phyloP scores from a whole-genome alignment of 495 filamentous ascomycete genomes.

The Lasiosphaeria hispida region DNA sequence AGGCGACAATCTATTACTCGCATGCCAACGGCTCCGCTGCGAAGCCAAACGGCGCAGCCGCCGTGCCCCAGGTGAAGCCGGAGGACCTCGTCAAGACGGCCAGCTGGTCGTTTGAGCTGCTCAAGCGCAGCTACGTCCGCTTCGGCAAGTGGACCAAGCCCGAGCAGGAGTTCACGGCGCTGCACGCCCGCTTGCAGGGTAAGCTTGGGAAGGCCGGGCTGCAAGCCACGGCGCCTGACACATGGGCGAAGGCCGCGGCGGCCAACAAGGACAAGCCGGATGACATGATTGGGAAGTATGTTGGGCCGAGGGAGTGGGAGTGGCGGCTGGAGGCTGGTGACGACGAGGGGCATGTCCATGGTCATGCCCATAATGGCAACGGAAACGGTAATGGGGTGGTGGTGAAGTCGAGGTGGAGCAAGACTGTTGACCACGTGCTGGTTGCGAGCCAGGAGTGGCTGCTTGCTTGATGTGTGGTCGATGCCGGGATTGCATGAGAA shows the following conservation, averaged over 20 bases:
- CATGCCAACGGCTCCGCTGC: not conserved
- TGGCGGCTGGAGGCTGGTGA: conserved; percentile 14
- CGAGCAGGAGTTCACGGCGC: conserved; percentile 18
- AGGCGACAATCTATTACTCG: not conserved
- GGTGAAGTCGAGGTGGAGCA: conserved; percentile 4
- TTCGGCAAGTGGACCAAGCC: conserved; percentile 35
- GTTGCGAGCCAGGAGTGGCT: conserved; percentile 20
- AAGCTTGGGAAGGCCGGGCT: conserved; percentile 15
- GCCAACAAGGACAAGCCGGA: conserved; percentile 17
- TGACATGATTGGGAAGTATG: conserved; percentile 27
- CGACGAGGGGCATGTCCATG: conserved; percentile 1
- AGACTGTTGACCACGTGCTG: conserved; percentile 14
- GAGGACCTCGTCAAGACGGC: conserved; percentile 42
- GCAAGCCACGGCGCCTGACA: conserved; percentile 15
- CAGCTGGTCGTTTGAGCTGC: conserved; percentile 49
- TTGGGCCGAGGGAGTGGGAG: conserved; percentile 22
- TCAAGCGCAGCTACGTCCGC: conserved; percentile 44
- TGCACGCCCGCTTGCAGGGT: conserved; percentile 14
- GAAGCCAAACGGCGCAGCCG: conserved; percentile 16
- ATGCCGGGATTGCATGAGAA: not conserved
- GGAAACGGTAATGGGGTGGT: not conserved
- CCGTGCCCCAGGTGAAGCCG: conserved; percentile 24
- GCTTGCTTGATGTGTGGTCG: not conserved
- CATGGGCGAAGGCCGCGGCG: conserved; percentile 16
- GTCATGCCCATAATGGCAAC: not conserved